phyloP scores from a whole-genome alignment of 176 grass and related monocot genomes.

The Musa beccarii region DNA sequence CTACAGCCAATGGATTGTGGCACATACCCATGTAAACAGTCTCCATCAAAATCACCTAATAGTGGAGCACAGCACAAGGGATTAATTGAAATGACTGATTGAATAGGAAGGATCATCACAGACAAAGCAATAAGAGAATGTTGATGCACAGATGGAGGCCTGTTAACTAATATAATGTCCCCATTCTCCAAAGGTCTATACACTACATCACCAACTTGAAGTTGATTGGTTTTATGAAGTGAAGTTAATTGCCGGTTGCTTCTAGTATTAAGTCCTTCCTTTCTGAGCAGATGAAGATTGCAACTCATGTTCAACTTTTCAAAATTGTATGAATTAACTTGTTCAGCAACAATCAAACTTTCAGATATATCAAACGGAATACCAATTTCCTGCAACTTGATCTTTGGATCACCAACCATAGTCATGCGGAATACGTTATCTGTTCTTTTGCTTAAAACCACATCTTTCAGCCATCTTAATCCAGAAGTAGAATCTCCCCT shows the following conservation, averaged over 20 bases:
- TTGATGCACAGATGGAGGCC: slow-evolving; percentile 86
- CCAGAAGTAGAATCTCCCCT: slow-evolving; percentile 47
- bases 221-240: slow-evolving; percentile 45
- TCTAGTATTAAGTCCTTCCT: slow-evolving; percentile 35
- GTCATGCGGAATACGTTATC: slow-evolving; percentile 69
- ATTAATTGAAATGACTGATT: slow-evolving; percentile 60
- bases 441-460: slow-evolving; percentile 74
- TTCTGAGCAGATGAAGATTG: slow-evolving; percentile 40
- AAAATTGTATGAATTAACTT: slow-evolving; percentile 56
- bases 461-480: slow-evolving; percentile 81
- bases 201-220: slow-evolving; percentile 70
- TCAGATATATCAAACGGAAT: slow-evolving; percentile 50
- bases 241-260: slow-evolving; percentile 40
- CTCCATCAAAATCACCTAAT: slow-evolving; percentile 88
- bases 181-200: slow-evolving; percentile 71
- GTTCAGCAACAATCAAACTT: slow-evolving; percentile 52
- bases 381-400: slow-evolving; percentile 67
- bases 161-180: slow-evolving; percentile 79
- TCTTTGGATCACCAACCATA: slow-evolving; percentile 88
- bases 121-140: slow-evolving; percentile 83
- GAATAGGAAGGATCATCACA: slow-evolving; percentile 47
- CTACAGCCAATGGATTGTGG: slow-evolving; percentile 63
- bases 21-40: slow-evolving; percentile 93
- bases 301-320: slow-evolving; percentile 48
- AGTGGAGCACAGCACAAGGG: slow-evolving; percentile 77